phyloP scores from a whole-genome alignment of 177 flowering plant species.

The Vitis hybrid region DNA sequence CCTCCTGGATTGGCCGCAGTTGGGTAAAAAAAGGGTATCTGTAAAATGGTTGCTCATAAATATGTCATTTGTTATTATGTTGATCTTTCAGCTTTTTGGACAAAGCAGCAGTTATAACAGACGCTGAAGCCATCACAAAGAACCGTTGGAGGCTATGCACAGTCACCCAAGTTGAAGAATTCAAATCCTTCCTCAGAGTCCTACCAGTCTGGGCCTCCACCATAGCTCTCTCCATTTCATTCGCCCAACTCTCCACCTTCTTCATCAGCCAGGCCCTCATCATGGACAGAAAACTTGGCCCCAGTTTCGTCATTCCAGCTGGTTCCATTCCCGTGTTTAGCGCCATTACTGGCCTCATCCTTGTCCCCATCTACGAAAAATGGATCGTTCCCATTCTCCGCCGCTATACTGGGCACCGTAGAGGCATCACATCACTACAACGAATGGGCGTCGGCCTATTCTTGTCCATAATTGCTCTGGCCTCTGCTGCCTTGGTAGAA shows the following conservation, averaged over 20 bases:
- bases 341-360: conserved; percentile 57
- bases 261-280: conserved; percentile 59
- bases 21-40: no score
- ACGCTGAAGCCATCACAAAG: conserved; percentile 20
- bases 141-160: conserved; percentile 70
- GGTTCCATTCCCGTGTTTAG: conserved; percentile 58
- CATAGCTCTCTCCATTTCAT: conserved; percentile 57
- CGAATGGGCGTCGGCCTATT: conserved; percentile 73
- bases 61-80: no score
- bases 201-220: conserved; percentile 73
- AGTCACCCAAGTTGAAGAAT: conserved; percentile 75
- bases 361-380: conserved; percentile 53
- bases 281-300: conserved; percentile 55
- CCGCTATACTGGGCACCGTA: conserved; percentile 46
- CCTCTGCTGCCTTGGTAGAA: conserved; percentile 56
- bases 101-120: conserved; percentile 54
- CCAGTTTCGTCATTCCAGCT: conserved; percentile 52
- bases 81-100: conserved; percentile 52
- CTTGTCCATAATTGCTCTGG: conserved; percentile 48
- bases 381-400: conserved; percentile 57
- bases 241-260: conserved; percentile 63
- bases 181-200: conserved; percentile 51
- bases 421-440: conserved; percentile 72
- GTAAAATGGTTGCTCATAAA: no score
- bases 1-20: no score